phyloP scores from a whole-genome alignment of 2,329 filamentous ascomycete species.

The Cytospora schulzeri region DNA sequence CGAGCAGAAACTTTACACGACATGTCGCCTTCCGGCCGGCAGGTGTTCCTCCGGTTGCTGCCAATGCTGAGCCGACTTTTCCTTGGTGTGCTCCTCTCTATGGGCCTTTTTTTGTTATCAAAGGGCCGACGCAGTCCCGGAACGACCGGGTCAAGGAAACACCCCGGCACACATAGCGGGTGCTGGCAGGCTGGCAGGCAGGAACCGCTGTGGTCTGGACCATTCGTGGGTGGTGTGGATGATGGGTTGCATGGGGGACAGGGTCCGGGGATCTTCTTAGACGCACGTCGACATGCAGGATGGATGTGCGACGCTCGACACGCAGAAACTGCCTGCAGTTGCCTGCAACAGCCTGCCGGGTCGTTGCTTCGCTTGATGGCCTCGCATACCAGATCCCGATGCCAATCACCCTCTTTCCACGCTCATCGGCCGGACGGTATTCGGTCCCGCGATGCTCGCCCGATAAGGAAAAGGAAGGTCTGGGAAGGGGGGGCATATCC shows the following conservation, averaged over 20 bases:
- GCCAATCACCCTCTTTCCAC: not conserved
- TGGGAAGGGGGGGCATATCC: not conserved
- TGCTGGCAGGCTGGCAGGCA: not conserved
- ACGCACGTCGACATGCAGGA: not conserved
- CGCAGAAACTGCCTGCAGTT: not conserved
- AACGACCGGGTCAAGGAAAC: not conserved
- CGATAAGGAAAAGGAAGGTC: not conserved
- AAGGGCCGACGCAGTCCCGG: not conserved
- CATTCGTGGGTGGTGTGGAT: not conserved
- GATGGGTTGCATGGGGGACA: not conserved
- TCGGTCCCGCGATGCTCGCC: not conserved
- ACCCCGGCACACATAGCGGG: not conserved
- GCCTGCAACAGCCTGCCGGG: not conserved
- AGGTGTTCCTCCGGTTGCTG: not conserved
- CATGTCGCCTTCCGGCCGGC: not conserved
- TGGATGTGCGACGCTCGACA: not conserved
- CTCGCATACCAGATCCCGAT: not conserved
- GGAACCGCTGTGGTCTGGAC: not conserved
- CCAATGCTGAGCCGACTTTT: not conserved
- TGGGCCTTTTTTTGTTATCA: too few relatives aligned
- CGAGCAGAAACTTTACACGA: not conserved
- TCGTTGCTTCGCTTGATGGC: not conserved
- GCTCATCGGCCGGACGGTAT: not conserved
- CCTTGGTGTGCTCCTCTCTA: too few relatives aligned
- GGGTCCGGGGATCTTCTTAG: not conserved